These are phyloP conservation scores for Kalmusia sp. DNA, from an alignment of 2,329 filamentous ascomycete species.

Conservation along the genomic window DNA sequence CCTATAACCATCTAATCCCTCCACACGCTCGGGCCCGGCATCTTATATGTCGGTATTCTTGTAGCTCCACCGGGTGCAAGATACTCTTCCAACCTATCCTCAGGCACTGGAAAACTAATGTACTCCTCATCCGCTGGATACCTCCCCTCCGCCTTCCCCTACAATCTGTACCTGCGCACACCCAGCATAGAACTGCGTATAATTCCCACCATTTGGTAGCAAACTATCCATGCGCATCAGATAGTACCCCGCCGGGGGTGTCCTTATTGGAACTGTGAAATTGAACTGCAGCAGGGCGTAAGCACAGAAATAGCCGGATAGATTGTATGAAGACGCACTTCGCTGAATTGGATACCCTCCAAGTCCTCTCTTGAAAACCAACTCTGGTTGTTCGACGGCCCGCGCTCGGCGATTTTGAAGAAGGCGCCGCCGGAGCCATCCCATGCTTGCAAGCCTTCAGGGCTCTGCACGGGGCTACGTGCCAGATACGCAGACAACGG, in stretches of 20 bases:
- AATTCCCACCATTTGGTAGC: not conserved
- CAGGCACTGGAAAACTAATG: conserved; percentile 13
- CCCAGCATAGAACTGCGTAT: conserved; percentile 14
- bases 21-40: not conserved
- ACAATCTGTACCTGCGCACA: conserved; percentile 16
- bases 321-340: not conserved
- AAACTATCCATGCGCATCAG: conserved; percentile 9
- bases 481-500: conserved; percentile 13
- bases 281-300: conserved; percentile 8
- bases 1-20: not conserved
- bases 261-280: conserved; percentile 12
- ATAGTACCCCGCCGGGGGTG: conserved; percentile 11
- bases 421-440: conserved; percentile 8
- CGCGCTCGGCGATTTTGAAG: conserved; percentile 17
- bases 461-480: conserved; percentile 8
- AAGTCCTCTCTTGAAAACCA: conserved; percentile 3
- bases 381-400: conserved; percentile 1
- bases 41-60: not conserved
- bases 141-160: not conserved
- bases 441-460: conserved; percentile 6
- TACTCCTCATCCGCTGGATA: conserved; percentile 5
- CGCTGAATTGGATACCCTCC: not conserved
- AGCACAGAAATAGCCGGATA: not conserved
- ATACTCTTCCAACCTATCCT: not conserved
- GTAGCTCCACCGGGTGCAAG: not conserved